Percentiles rank a stretch among this genome's conserved stretches.
phyloP scores from a whole-genome alignment of 2,329 filamentous ascomycete genomes.

The Seiridium cupressi region DNA sequence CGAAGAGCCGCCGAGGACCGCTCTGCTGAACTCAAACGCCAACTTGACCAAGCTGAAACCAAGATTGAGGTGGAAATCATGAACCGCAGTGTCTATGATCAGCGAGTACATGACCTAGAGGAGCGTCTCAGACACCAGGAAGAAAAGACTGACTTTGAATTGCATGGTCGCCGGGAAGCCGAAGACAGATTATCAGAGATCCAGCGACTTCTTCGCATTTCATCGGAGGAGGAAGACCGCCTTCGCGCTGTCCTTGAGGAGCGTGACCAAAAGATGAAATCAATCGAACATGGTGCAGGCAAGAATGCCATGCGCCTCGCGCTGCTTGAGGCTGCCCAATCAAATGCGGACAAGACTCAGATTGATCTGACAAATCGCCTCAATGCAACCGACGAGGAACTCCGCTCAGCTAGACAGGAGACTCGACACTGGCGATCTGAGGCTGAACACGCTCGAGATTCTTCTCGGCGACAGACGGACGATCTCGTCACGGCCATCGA shows the following conservation, averaged over 20 bases:
- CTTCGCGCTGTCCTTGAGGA: conserved; percentile 67
- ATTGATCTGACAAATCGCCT: conserved; percentile 55
- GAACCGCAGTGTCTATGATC: conserved; percentile 56
- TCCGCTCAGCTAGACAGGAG: conserved; percentile 55
- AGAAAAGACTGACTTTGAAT: conserved; percentile 61
- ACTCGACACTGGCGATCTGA: conserved; percentile 60
- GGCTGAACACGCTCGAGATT: conserved; percentile 56
- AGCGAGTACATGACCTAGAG: conserved; percentile 68
- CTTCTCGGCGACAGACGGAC: conserved; percentile 45
- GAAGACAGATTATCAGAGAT: conserved; percentile 72
- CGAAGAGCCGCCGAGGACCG: conserved; percentile 54
- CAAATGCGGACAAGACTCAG: conserved; percentile 52
- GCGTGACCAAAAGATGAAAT: conserved; percentile 64
- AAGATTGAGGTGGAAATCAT: conserved; percentile 60
- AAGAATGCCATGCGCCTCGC: conserved; percentile 61
- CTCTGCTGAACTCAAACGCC: conserved; percentile 50
- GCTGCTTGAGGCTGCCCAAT: conserved; percentile 67
- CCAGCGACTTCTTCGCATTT: conserved; percentile 66
- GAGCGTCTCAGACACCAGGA: conserved; percentile 65
- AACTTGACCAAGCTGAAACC: conserved; percentile 56
- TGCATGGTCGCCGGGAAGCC: conserved; percentile 60
- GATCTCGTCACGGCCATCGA: conserved; percentile 48
- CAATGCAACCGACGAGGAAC: conserved; percentile 51
- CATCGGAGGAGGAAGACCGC: conserved; percentile 70
- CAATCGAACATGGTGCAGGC: conserved; percentile 52